phyloP scores from a whole-genome alignment of 2,329 filamentous ascomycete genomes.

The Plenodomus biglobosus region DNA sequence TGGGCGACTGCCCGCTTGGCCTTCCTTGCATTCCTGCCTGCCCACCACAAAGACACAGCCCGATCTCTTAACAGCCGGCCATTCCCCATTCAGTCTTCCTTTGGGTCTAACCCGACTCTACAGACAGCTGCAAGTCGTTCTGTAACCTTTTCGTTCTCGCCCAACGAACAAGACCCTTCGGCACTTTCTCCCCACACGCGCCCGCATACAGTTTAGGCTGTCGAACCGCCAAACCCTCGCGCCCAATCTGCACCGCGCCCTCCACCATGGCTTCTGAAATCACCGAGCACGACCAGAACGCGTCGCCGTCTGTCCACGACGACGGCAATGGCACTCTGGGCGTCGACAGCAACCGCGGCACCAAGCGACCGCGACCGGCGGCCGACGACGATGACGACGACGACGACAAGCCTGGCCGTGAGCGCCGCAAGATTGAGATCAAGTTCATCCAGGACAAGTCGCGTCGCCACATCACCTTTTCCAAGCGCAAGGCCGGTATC shows the following conservation, averaged over 20 bases:
- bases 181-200: constrained; percentile 32
- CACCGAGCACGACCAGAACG: constrained; percentile 55
- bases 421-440: constrained; percentile 99
- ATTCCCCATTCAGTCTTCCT: constrained; percentile 41
- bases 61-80: constrained; percentile 36
- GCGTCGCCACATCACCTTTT: constrained; percentile 98
- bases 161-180: constrained; percentile 14
- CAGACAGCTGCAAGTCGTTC: constrained; percentile 26
- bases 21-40: constrained; percentile 43
- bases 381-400: constrained; percentile 95
- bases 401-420: constrained; percentile 94
- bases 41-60: constrained; percentile 41
- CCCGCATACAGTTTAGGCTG: constrained; percentile 46
- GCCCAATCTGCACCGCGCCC: constrained; percentile 29
- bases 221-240: constrained; percentile 40
- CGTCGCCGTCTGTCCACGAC: constrained; percentile 54
- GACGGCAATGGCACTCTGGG: constrained; percentile 54
- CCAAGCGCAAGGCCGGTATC: constrained; percentile 98
- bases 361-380: constrained; percentile 83
- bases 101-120: constrained; percentile 38
- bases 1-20: constrained; percentile 16
- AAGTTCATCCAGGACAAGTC: constrained; percentile 99
- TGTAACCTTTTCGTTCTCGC: constrained; percentile 37
- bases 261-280: constrained; percentile 51
- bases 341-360: constrained; percentile 71